Evolutionary conservation across 108 stramenopile species (phyloP), one percentile per base, ranked within the genome.

Genomic region (Cyclotella baltica): DNA sequence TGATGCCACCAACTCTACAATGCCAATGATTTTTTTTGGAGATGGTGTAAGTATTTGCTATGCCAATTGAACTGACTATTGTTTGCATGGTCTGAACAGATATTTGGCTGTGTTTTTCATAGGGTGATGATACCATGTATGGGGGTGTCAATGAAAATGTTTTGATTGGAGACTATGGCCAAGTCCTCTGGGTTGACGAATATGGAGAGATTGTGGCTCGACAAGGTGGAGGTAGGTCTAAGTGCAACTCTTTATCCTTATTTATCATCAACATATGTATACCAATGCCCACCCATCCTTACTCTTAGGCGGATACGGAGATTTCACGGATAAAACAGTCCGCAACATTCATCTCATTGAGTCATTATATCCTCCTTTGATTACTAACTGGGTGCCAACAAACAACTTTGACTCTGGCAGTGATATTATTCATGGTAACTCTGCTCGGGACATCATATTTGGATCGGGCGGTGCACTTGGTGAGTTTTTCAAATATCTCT

Each of bases 11-110:
- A 50, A 37, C 25, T 77, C 76, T 1, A 73, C 83, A 23, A 35
- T 83, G 50, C 72, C 77, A 19, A 40, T 83, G 18, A 78, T 83
- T 9, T 30, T 83, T 6, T 83, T 83, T 68, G 83, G 83, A 46
- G 83, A 83, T 67, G 83, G 62, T 50, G 40, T 43, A 43, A 43
- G 40, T 43, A 43, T n/a, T n/a, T n/a, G 40, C 40, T 43, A 43
- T 43, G 40, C n/a, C n/a, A n/a, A n/a, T n/a, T n/a, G n/a, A n/a
- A n/a, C n/a, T n/a, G n/a, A n/a, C n/a, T n/a, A n/a, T n/a, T n/a
- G n/a, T n/a, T n/a, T n/a, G n/a, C n/a, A n/a, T n/a, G n/a, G n/a
- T n/a, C n/a, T n/a, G n/a, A n/a, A n/a, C n/a, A n/a, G n/a, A n/a
- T n/a, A n/a, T n/a, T n/a, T n/a, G n/a, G 40, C 8, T 43, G 8